Evolutionary conservation across 1,139 yeast species (phyloP).

Genomic region (Candida sp.): DNA sequence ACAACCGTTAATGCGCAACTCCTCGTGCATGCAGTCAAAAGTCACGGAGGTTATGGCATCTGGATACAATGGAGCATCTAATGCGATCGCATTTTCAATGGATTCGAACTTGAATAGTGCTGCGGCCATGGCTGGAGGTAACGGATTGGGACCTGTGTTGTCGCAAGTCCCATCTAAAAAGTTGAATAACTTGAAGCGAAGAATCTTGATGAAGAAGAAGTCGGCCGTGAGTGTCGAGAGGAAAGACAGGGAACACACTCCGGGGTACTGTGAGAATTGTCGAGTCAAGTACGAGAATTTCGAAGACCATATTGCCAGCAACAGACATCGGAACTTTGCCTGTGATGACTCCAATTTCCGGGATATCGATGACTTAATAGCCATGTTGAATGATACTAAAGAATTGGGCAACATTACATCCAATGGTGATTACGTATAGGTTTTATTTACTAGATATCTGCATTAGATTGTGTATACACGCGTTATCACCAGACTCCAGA

Average conservation of each 20-base stretch:
- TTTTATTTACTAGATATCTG: neutral
- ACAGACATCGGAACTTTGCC: constrained; percentile 85
- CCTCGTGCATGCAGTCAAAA: constrained; percentile 33
- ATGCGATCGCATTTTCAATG: constrained; percentile 43
- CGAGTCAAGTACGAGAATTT: constrained; percentile 83
- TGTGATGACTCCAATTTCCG: constrained; percentile 70
- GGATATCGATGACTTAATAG: constrained; percentile 75
- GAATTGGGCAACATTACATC: constrained; percentile 46
- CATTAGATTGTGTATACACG: neutral
- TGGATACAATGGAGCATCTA: constrained; percentile 72
- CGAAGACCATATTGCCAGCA: constrained; percentile 73
- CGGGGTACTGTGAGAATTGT: constrained; percentile 96
- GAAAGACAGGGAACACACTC: constrained; percentile 56
- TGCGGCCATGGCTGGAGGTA: constrained; percentile 44
- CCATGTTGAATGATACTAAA: constrained; percentile 47
- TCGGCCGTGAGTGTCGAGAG: constrained; percentile 20
- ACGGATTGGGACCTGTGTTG: constrained; percentile 71
- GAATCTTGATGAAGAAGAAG: constrained; percentile 49
- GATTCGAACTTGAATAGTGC: constrained; percentile 47
- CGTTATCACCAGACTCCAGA: neutral
- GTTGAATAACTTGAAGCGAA: constrained; percentile 59
- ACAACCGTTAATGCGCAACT: constrained; percentile 32
- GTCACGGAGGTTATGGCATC: constrained; percentile 71
- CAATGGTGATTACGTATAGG: constrained; percentile 40
- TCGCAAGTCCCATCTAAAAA: constrained; percentile 75